Evolutionary conservation across 2,329 filamentous ascomycete genomes (phyloP), one percentile per base, ranked within the genome.

Genomic region (Pleoardoris graminearum): DNA sequence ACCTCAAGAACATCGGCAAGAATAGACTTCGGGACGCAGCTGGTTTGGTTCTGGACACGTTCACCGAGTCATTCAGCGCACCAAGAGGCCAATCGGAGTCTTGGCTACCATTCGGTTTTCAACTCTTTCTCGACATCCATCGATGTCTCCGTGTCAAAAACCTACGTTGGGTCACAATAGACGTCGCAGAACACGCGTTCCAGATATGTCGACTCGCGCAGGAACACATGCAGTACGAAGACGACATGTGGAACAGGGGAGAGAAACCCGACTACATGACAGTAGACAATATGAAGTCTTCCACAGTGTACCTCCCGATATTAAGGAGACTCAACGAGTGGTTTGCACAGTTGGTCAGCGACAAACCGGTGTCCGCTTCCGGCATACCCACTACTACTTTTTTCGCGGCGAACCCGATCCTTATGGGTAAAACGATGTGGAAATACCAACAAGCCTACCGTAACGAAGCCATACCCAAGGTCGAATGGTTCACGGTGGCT

Each of bases 191-290:
- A 14, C 51, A 60, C 21, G 51, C 30, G 6, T 23, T 53, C 3
- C 35, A 54, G n/a, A 46, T 52, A 11, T 25, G 48, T n/a, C 41
- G 41, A 10, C 37, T 54, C 3, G 55, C 62, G 39, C 49, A 51
- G n/a, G 35, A 8, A 6, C 61, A 64, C 30, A 48, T 58, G 11
- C 36, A 54, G 0, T 62, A 59, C 47, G 61, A 62, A 51, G 60
- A 60, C 23, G 33, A 43, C 5, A 56, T 62, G 55, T 60, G 57
- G 58, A 37, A 21, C 6, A 27, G 23, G 5, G 54, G 48, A 6
- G 55, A 35, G 14, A 57, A 54, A 35, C 62, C 59, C 2, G 62
- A 63, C 14, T 65, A 63, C 32, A 60, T 65, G 60, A 48, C 38
- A n/a, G 37, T 16, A 3, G 56, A 47, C 2, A 39, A 53, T 8